These are phyloP conservation scores for Pythium phragmiticola DNA, from an alignment of 352 stramenopile species.

Conservation along the genomic window DNA sequence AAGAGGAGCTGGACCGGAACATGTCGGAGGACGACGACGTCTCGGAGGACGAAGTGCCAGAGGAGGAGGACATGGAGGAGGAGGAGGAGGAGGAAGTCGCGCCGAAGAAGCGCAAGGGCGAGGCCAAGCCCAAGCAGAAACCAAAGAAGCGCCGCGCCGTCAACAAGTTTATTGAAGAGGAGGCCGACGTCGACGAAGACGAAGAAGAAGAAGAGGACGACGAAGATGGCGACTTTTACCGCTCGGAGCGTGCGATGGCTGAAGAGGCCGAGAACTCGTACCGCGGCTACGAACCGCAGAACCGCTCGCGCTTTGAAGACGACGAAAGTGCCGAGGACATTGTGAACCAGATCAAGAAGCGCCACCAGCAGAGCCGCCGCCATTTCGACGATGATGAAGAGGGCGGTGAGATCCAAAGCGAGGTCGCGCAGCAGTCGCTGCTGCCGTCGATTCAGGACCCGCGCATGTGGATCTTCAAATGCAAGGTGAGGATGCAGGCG, in stretches of 20 bases:
- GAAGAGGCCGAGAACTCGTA: slow-evolving; percentile 75
- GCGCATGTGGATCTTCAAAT: slow-evolving; percentile 91
- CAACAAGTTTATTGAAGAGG: slow-evolving; percentile 90
- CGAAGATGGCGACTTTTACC: slow-evolving; percentile 73
- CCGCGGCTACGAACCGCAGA: slow-evolving; percentile 68
- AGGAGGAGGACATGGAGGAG: slow-evolving; percentile 51
- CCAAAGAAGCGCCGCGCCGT: slow-evolving; percentile 82
- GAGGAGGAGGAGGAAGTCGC: slow-evolving; percentile 44
- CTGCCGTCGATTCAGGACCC: slow-evolving; percentile 88
- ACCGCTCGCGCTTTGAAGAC: slow-evolving; percentile 71
- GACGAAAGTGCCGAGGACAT: slow-evolving; percentile 83
- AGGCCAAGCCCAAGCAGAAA: slow-evolving; percentile 57
- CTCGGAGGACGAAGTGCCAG: slow-evolving; percentile 73
- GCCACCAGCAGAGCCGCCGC: slow-evolving; percentile 82
- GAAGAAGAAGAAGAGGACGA: slow-evolving; percentile 87
- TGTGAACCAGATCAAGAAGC: slow-evolving; percentile 87
- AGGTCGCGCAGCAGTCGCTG: slow-evolving; percentile 86
- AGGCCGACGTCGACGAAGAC: slow-evolving; percentile 86
- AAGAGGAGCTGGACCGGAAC: slow-evolving; percentile 84
- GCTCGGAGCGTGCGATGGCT: slow-evolving; percentile 69
- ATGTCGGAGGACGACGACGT: slow-evolving; percentile 78
- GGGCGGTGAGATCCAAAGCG: slow-evolving; percentile 78
- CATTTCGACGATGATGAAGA: slow-evolving; percentile 87
- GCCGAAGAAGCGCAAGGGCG: slow-evolving; percentile 74
- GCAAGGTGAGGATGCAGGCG: slow-evolving; percentile 47